These are phyloP conservation scores for Termitomyces bulborhizus DNA, from an alignment of 768 basidiomycete genomes.

Conservation along the genomic window DNA sequence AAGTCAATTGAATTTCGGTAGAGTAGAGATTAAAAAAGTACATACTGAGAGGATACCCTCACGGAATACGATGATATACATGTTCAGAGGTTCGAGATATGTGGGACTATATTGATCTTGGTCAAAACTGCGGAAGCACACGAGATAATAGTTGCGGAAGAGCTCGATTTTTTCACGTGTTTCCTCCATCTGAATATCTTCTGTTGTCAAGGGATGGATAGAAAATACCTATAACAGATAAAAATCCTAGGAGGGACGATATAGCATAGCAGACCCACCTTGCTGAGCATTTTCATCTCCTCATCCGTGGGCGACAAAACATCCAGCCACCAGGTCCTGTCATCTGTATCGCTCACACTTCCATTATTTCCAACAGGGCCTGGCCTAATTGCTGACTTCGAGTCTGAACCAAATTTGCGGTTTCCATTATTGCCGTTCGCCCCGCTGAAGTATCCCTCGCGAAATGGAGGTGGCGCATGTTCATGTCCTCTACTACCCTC, in stretches of 20 bases:
- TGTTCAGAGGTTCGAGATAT: conserved; percentile 95
- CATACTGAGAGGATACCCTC: conserved; percentile 92
- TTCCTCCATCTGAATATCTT: conserved; percentile 99
- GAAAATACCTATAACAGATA: conserved; percentile 67
- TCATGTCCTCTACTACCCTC: not conserved
- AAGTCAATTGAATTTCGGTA: not conserved
- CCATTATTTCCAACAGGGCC: conserved; percentile 6
- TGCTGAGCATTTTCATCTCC: conserved; percentile 96
- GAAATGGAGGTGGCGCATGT: conserved; percentile 7
- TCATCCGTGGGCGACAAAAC: conserved; percentile 91
- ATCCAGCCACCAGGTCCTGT: conserved; percentile 96
- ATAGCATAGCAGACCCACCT: conserved; percentile 41
- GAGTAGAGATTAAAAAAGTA: conserved; percentile 8
- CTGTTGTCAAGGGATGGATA: conserved; percentile 96
- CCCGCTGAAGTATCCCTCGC: conserved; percentile 3
- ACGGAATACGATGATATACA: conserved; percentile 99
- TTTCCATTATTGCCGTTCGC: not conserved
- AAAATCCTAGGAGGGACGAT: not conserved
- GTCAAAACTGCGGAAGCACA: conserved; percentile 98
- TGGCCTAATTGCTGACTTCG: conserved; percentile 12
- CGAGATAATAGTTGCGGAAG: conserved; percentile 97
- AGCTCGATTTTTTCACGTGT: conserved; percentile 99
- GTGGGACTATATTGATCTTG: conserved; percentile 98
- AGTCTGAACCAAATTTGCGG: conserved; percentile 1
- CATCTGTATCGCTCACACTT: conserved; percentile 43